Evolutionary conservation across 2,329 filamentous ascomycete species (phyloP), one percentile per base, ranked within the genome.

Genomic region (Aspergillus sojae): DNA sequence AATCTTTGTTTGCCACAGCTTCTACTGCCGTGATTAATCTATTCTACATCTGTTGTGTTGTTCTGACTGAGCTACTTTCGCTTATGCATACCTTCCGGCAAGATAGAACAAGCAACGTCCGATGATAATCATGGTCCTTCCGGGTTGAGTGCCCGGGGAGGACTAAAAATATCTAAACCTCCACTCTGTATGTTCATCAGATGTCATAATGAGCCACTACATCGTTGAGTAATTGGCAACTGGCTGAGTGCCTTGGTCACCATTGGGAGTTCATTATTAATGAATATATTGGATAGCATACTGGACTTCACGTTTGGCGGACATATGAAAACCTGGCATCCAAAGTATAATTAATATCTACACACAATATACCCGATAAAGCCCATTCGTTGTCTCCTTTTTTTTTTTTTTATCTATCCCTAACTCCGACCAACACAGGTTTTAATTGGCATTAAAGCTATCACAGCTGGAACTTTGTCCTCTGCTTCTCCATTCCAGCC

Each of bases 381-480:
- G 9, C 6, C 48, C 48, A 10, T 23, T 19, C 10, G 14, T 4
- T 4, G 39, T 41, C 16, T 48, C 45, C 21, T 21, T 21, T 21
- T 3, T 52, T 34, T 34, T 52, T 34, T 34, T 32, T 32, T 52
- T 26, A 48, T 48, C 48, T 52, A 52, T 32, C 9, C 48, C 4
- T 5, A 34, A 55, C 52, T 55, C 52, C 21, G 34, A 26, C 11
- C 48, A 34, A 32, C 9, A 32, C 19, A 52, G 7, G 32, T 23
- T 21, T 21, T 26, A 19, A 21, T 11, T 30, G n/a, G 28, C 50
- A 34, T 32, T 53, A 10, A 34, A 39, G 14, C 23, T 19, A 62
- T 70, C 70, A 98, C 75, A 99, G 83, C 79, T 96, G 95, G 82
- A 98, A 99, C 76, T 92, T 89, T 70, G 94, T 98, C 73, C 95